Evolutionary conservation across 176 grass and related monocot genomes (phyloP).

Genomic region (Zizania latifolia): DNA sequence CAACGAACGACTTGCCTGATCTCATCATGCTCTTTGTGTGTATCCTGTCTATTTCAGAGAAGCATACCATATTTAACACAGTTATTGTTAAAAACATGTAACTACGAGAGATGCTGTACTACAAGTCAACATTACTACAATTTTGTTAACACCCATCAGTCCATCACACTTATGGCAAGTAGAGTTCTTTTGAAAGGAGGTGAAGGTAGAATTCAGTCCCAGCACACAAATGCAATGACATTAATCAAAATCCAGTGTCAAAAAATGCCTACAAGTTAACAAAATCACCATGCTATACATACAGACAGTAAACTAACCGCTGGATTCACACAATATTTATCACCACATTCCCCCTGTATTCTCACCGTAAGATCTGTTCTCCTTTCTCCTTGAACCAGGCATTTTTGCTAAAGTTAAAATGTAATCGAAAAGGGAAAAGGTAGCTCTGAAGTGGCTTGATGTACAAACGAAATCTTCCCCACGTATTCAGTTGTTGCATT

Average conservation of each 20-base stretch:
- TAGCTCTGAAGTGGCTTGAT: background rate
- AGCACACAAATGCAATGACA: background rate
- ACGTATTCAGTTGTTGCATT: background rate
- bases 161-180: background rate
- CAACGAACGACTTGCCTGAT: too few species aligned
- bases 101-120: background rate
- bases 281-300: slow-evolving; percentile 19
- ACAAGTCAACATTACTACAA: background rate
- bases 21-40: too few species aligned
- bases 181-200: background rate
- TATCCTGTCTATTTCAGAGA: background rate
- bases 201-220: background rate
- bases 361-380: background rate
- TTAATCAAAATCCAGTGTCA: background rate
- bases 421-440: too few species aligned
- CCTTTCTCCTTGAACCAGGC: background rate
- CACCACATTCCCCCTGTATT: background rate
- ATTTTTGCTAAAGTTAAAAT: too few species aligned
- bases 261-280: slow-evolving; percentile 10
- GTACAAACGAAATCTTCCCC: background rate
- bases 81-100: background rate
- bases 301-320: background rate
- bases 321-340: background rate
- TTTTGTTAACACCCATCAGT: background rate
- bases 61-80: background rate